A percentile compares a stretch with the other conserved stretches of the same genome.
Evolutionary conservation across 2,329 filamentous ascomycete species (phyloP).

Genomic region (Colletotrichum magnum): DNA sequence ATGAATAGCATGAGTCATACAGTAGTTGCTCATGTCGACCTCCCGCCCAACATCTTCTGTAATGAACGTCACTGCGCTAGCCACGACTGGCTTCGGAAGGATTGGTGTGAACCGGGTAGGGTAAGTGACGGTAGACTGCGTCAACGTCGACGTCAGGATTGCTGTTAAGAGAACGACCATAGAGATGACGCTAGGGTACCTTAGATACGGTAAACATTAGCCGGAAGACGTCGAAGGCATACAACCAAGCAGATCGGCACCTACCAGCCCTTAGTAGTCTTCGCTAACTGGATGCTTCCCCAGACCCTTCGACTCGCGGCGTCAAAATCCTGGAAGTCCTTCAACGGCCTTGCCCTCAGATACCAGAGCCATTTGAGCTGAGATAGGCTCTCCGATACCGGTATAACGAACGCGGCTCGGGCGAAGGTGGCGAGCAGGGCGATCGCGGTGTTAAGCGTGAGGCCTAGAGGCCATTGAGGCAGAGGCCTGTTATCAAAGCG

Average conservation of each 20-base stretch:
- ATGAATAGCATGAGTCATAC: too few species aligned
- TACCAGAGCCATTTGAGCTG: slow-evolving; percentile 46
- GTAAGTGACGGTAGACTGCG: too few species aligned
- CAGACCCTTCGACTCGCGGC: slow-evolving; percentile 42
- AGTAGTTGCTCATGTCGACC: too few species aligned
- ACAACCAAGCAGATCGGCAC: neutral
- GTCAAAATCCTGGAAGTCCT: slow-evolving; percentile 45
- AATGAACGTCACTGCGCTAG: too few species aligned
- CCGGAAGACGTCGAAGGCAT: neutral
- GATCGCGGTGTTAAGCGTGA: slow-evolving; percentile 47
- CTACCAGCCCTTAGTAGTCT: slow-evolving; percentile 20
- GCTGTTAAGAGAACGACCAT: too few species aligned
- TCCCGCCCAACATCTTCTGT: too few species aligned
- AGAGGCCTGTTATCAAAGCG: slow-evolving; percentile 41
- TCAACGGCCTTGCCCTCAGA: slow-evolving; percentile 31
- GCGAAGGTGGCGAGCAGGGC: slow-evolving; percentile 45
- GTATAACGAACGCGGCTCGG: slow-evolving; percentile 43
- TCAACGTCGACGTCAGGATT: too few species aligned
- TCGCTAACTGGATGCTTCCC: slow-evolving; percentile 34
- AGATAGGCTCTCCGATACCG: slow-evolving; percentile 44
- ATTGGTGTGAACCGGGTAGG: too few species aligned
- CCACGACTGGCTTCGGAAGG: too few species aligned
- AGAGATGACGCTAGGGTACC: too few species aligned
- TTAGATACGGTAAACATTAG: too few species aligned
- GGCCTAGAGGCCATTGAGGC: slow-evolving; percentile 43